Evolutionary conservation across 2,329 filamentous ascomycete species (phyloP).

Genomic region (Aureobasidium sp.): DNA sequence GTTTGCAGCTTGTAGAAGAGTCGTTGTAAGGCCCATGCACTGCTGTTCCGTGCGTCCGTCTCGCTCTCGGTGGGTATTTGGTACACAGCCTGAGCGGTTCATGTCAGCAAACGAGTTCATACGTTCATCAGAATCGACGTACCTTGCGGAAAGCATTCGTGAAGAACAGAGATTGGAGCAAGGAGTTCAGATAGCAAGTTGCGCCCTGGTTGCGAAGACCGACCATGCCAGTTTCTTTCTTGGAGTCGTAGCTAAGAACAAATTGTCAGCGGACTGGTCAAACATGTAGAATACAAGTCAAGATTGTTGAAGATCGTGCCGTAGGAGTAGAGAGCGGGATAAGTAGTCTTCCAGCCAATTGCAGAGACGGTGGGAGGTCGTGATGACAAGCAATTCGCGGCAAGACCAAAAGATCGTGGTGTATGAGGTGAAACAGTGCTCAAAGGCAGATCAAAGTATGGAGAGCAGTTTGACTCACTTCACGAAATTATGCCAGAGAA

Average conservation of each 20-base stretch:
- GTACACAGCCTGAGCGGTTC: constrained; percentile 67
- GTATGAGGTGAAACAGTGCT: neutral
- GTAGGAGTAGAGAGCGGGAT: neutral
- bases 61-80: constrained; percentile 90
- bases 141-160: constrained; percentile 88
- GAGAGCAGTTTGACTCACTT: constrained; percentile 44
- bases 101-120: neutral
- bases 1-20: constrained; percentile 95
- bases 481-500: constrained; percentile 83
- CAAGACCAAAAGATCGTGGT: neutral
- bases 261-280: neutral
- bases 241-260: constrained; percentile 70
- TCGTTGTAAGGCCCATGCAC: constrained; percentile 82
- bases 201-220: constrained; percentile 95
- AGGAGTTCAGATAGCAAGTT: constrained; percentile 48
- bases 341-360: neutral
- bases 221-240: constrained; percentile 96
- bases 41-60: constrained; percentile 70
- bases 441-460: no score
- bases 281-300: neutral
- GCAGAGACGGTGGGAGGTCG: neutral
- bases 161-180: constrained; percentile 41
- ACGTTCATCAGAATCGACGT: constrained; percentile 20
- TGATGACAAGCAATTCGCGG: neutral
- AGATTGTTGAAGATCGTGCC: neutral